Evolutionary conservation across 441 rosid species (phyloP).

Genomic region (Bruguiera hainesii): DNA sequence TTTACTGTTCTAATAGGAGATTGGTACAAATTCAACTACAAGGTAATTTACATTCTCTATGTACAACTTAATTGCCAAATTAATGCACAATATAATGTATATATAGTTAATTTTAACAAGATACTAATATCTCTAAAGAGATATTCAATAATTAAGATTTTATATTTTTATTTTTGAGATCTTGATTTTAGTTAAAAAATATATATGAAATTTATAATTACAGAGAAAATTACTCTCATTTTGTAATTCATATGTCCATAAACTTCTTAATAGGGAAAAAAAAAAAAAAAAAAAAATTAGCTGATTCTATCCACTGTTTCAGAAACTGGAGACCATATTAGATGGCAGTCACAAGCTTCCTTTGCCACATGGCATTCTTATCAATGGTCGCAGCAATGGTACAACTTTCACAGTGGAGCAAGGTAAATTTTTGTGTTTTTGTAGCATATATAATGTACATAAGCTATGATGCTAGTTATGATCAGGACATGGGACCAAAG

Average conservation of each 20-base stretch:
- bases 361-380: conserved; percentile 66
- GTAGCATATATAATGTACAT: not conserved
- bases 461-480: not conserved
- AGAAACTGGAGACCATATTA: conserved; percentile 54
- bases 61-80: not conserved
- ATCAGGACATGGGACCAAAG: not conserved
- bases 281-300: not conserved
- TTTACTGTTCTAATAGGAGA: conserved; percentile 80
- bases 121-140: not conserved
- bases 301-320: not conserved
- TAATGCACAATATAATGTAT: not conserved
- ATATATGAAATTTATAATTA: too few species aligned
- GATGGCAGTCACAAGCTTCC: conserved; percentile 62
- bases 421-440: conserved; percentile 25
- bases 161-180: too few species aligned
- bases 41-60: conserved; percentile 35
- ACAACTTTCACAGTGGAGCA: conserved; percentile 53
- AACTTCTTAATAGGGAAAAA: too few species aligned
- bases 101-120: not conserved
- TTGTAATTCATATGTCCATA: too few species aligned
- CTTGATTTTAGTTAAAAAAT: too few species aligned
- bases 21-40: conserved; percentile 72
- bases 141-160: too few species aligned
- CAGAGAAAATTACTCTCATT: too few species aligned
- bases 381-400: conserved; percentile 75